A percentile compares a stretch with the other conserved stretches of the same genome.
These are phyloP conservation scores for Novakomyces olei DNA, from an alignment of 805 yeast species.

Conservation along the genomic window DNA sequence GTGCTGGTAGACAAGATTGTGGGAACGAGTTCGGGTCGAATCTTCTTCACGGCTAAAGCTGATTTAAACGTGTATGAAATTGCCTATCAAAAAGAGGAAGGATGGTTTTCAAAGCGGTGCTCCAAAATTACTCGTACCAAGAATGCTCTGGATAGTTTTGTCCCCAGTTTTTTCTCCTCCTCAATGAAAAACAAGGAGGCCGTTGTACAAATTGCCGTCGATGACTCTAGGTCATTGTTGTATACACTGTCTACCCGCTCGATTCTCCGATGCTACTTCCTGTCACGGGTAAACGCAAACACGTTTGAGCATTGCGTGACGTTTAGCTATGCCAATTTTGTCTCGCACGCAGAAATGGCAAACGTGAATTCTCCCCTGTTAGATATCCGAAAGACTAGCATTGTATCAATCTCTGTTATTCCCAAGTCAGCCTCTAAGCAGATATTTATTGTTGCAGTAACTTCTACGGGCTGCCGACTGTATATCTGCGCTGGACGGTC, in stretches of 20 bases:
- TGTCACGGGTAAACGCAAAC: constrained; percentile 22
- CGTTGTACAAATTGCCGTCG: constrained; percentile 44
- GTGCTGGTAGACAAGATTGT: constrained; percentile 43
- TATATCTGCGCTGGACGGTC: constrained; percentile 30
- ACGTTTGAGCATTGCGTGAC: constrained; percentile 18
- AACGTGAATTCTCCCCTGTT: constrained; percentile 11
- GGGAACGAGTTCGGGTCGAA: constrained; percentile 43
- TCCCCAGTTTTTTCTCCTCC: background rate
- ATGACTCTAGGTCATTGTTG: constrained; percentile 51
- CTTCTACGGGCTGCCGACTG: constrained; percentile 65
- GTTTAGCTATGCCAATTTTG: constrained; percentile 13
- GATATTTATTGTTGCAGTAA: constrained; percentile 53
- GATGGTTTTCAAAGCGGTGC: constrained; percentile 71
- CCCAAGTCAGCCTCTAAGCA: constrained; percentile 42
- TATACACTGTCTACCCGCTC: constrained; percentile 71
- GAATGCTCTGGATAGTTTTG: constrained; percentile 18
- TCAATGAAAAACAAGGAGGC: constrained; percentile 22
- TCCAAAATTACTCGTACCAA: constrained; percentile 65
- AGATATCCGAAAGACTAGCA: constrained; percentile 11
- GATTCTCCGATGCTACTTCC: constrained; percentile 53
- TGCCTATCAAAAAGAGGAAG: constrained; percentile 57
- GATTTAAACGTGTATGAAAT: constrained; percentile 70
- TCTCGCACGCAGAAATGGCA: constrained; percentile 15
- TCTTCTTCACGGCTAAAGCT: constrained; percentile 67
- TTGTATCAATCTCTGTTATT: constrained; percentile 42